Percentiles rank a stretch among this genome's conserved stretches.
phyloP scores from a whole-genome alignment of 179 eudicot genomes.

The Silene coronaria region DNA sequence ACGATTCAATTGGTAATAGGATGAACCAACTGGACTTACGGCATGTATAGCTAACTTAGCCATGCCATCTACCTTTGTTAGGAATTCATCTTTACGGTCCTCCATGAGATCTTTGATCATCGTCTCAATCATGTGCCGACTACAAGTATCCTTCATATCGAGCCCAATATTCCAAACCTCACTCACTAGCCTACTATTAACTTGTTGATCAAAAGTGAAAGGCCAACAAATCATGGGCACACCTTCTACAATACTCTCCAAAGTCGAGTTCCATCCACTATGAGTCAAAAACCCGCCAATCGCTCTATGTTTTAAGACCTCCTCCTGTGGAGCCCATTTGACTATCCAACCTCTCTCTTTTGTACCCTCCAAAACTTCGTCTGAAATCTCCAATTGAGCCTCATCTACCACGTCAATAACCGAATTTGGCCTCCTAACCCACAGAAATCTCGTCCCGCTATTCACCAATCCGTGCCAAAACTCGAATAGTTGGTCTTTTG shows the following conservation, averaged over 20 bases:
- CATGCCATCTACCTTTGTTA: slow-evolving; percentile 7
- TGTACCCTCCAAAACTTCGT: slow-evolving; percentile 37
- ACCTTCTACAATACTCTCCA: slow-evolving; percentile 45
- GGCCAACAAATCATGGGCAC: slow-evolving; percentile 67
- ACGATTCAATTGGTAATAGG: slow-evolving; percentile 23
- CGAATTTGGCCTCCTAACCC: slow-evolving; percentile 49
- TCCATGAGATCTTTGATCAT: slow-evolving; percentile 40
- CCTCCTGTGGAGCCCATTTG: slow-evolving; percentile 59
- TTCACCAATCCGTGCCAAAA: slow-evolving; percentile 51
- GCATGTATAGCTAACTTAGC: slow-evolving; percentile 23
- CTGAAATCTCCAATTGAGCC: slow-evolving; percentile 24
- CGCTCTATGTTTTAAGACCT: slow-evolving; percentile 44
- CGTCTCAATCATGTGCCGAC: slow-evolving; percentile 34
- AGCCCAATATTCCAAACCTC: slow-evolving; percentile 48
- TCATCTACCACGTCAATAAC: neutral
- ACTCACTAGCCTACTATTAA: slow-evolving; percentile 48
- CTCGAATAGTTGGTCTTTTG: slow-evolving; percentile 36
- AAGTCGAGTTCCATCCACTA: slow-evolving; percentile 60
- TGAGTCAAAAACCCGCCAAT: slow-evolving; percentile 57
- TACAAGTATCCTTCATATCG: slow-evolving; percentile 59
- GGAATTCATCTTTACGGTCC: slow-evolving; percentile 17
- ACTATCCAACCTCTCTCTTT: slow-evolving; percentile 43
- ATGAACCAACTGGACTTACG: slow-evolving; percentile 28
- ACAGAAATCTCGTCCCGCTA: slow-evolving; percentile 34
- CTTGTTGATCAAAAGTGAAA: slow-evolving; percentile 42